Percentiles rank a stretch among this genome's conserved stretches.
Conservation (phyloP, 192 early-diverging fungal genomes). For the Diversispora epigaea region DNA sequence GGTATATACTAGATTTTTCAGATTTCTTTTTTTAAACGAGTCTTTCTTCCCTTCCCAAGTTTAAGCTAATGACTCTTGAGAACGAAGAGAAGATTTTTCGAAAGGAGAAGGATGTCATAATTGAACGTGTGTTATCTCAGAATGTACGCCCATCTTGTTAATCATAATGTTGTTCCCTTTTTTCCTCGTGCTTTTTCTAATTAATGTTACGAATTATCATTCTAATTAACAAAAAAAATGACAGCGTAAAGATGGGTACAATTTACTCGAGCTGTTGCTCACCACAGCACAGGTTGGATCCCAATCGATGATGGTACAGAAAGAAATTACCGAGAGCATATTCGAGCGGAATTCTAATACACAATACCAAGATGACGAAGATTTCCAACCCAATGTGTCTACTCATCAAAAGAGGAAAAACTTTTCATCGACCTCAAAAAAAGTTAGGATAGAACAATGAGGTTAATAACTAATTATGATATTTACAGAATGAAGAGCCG, state of each 20-base stretch:
- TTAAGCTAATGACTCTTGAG: too few relatives aligned
- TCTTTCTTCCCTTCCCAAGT: too few relatives aligned
- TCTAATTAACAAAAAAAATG: too few relatives aligned
- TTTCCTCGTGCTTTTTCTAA: conserved; percentile 10
- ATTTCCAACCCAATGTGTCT: background rate
- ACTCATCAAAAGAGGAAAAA: background rate
- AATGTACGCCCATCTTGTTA: conserved; percentile 6
- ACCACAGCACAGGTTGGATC: conserved; percentile 11
- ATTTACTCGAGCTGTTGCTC: background rate
- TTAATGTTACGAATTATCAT: background rate
- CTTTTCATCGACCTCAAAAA: too few relatives aligned
- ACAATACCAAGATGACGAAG: conserved; percentile 2
- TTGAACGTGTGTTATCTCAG: conserved; percentile 4
- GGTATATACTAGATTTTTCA: too few relatives aligned
- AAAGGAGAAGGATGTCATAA: conserved; percentile 2
- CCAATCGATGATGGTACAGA: background rate
- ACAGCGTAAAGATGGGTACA: too few relatives aligned
- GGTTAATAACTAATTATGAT: too few relatives aligned
- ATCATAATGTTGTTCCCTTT: background rate
- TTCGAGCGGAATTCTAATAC: background rate
- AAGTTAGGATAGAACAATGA: too few relatives aligned
- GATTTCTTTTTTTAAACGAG: too few relatives aligned
- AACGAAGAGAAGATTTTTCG: too few relatives aligned
- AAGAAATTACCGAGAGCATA: conserved; percentile 10
- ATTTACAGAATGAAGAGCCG: too few relatives aligned